Evolutionary conservation across 805 yeast genomes (phyloP).

Genomic region (Starmerella apis): DNA sequence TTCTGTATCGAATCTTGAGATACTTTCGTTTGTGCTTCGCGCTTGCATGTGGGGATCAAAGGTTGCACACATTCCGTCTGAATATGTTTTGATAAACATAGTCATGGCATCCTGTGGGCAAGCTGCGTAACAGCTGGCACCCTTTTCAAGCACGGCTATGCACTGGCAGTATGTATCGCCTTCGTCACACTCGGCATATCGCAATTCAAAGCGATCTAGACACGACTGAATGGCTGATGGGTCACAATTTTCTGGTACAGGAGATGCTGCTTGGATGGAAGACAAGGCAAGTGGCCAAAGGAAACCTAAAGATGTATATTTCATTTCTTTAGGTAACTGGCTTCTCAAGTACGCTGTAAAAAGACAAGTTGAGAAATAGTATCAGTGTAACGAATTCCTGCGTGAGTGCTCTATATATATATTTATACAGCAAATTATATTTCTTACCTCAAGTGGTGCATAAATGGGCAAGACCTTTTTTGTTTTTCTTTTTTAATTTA

Average conservation of each 20-base stretch:
- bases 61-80: constrained; percentile 18
- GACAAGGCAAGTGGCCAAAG: not conserved
- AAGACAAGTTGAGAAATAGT: too few relatives aligned
- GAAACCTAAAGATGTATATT: not conserved
- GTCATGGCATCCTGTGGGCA: constrained; percentile 22
- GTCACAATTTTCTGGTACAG: constrained; percentile 19
- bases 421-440: not conserved
- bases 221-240: constrained; percentile 18
- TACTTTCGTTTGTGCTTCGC: not conserved
- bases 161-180: constrained; percentile 22
- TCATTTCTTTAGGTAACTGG: too few relatives aligned
- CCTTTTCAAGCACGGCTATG: constrained; percentile 12
- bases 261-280: constrained; percentile 2
- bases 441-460: not conserved
- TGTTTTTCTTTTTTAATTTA: not conserved
- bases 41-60: constrained; percentile 16
- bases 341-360: too few relatives aligned
- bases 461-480: not conserved
- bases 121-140: constrained; percentile 23
- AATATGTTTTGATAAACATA: constrained; percentile 17
- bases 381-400: too few relatives aligned
- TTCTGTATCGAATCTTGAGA: not conserved
- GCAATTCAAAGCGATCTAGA: constrained; percentile 14
- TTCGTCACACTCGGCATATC: constrained; percentile 17
- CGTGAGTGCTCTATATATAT: not conserved